Evolutionary conservation across 495 filamentous ascomycete genomes (phyloP), one percentile per base, ranked within the genome.

Genomic region (Oidiodendron maius): DNA sequence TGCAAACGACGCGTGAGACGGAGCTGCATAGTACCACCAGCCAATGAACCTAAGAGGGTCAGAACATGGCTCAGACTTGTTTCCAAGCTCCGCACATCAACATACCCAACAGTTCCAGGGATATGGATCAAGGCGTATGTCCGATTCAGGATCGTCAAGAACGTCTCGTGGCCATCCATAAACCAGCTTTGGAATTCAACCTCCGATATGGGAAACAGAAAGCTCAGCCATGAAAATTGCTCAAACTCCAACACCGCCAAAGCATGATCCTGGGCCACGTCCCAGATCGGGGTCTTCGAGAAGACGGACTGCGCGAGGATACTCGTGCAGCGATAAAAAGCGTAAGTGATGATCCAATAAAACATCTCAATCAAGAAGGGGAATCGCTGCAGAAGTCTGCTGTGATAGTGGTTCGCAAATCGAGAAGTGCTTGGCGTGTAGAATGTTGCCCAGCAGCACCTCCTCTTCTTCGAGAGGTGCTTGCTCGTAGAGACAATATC

Each of bases 341-440:
- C 70, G 57, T 77, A 84, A 43, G 78, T 84, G 25, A 75, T 60
- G 37, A 79, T 75, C 83, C 83, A 86, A 55, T 87, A 86, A 64
- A 82, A 85, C 61, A 80, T 82, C 59, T 87, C 83, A 30, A 81
- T 75, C 44, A 86, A 58, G 55, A 87, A 87, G 1, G 83, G 83
- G 48, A 82, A 74, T 56, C 76, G 80, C 40, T 70, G 65, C 17
- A 87, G 63, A n/a, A 84, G 61, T n/a, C 74, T 68, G 48, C 76
- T 81, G 57, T 83, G 80, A 26, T 73, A 52, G 52, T 80, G 63
- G 42, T 72, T 59, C 15, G 68, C 60, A 59, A 81, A 84, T 25
- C 72, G 72, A 0, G 76, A 75, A 1, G 80, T 73, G 53, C 83
- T 81, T 2, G 76, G 79, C 2, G 72, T 82, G 42, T 66, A 57